These are phyloP conservation scores for Hypomontagnella monticulosa DNA, from an alignment of 495 filamentous ascomycete genomes.

Conservation along the genomic window DNA sequence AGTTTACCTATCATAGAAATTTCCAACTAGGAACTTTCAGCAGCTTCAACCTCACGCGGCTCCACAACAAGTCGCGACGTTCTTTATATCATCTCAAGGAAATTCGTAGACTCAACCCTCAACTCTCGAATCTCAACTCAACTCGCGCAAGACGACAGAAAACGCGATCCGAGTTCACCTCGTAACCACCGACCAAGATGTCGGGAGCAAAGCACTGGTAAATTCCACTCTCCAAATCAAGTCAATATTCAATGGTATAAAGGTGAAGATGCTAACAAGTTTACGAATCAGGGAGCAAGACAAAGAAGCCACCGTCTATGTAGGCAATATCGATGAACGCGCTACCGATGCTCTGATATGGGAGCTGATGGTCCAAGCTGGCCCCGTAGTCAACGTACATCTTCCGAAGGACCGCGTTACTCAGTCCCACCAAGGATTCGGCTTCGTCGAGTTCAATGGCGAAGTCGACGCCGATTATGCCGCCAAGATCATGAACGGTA, in stretches of 20 bases:
- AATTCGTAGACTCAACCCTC: neutral
- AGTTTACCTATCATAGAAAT: too few relatives aligned
- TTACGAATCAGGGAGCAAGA: conserved; percentile 84
- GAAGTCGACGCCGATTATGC: conserved; percentile 98
- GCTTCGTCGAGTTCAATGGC: conserved; percentile 97
- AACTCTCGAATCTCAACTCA: neutral
- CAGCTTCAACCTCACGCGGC: neutral
- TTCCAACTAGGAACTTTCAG: neutral
- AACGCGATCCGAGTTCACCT: neutral
- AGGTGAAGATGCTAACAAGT: too few relatives aligned
- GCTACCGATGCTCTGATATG: conserved; percentile 89
- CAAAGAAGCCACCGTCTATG: conserved; percentile 97
- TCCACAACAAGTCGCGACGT: conserved; percentile 10
- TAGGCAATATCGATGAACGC: conserved; percentile 97
- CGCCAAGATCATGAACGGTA: conserved; percentile 94
- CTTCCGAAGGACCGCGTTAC: conserved; percentile 97
- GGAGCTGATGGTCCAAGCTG: conserved; percentile 97
- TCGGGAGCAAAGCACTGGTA: conserved; percentile 86
- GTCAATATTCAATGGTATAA: conserved; percentile 14
- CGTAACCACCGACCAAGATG: conserved; percentile 56
- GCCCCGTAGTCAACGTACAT: conserved; percentile 96
- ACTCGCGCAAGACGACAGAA: too few relatives aligned
- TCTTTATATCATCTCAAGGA: neutral
- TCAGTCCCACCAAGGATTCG: conserved; percentile 95
- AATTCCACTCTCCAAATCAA: conserved; percentile 25